A percentile compares a stretch with the other conserved stretches of the same genome.
phyloP scores from a whole-genome alignment of 2,329 filamentous ascomycete species.

The Fusarium sp. region DNA sequence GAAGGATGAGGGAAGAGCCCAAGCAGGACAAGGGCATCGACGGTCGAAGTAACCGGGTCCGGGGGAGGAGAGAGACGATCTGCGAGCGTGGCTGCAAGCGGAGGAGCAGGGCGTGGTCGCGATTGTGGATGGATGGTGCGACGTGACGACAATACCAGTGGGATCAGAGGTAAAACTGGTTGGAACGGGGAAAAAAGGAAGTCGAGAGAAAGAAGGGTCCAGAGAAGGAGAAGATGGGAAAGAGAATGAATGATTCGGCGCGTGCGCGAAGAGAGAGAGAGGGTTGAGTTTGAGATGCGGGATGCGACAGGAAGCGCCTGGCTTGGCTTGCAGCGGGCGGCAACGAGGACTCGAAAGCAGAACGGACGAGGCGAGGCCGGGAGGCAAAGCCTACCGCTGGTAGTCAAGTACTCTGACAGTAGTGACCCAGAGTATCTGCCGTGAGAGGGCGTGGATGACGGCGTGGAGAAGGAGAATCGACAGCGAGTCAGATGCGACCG shows the following conservation, averaged over 20 bases:
- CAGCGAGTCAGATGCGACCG: slow-evolving; percentile 37
- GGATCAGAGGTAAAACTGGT: neutral
- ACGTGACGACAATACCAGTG: slow-evolving; percentile 19
- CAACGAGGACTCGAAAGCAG: slow-evolving; percentile 16
- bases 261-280: slow-evolving; percentile 3
- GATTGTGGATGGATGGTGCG: slow-evolving; percentile 34
- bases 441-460: slow-evolving; percentile 18
- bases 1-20: slow-evolving; percentile 38
- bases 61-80: slow-evolving; percentile 39
- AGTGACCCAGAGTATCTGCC: slow-evolving; percentile 21
- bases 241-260: slow-evolving; percentile 1
- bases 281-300: neutral
- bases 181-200: slow-evolving; percentile 2
- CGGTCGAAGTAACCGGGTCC: slow-evolving; percentile 39
- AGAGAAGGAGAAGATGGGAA: neutral
- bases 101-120: slow-evolving; percentile 26
- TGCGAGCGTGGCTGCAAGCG: slow-evolving; percentile 43
- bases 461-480: slow-evolving; percentile 34
- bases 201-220: neutral
- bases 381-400: slow-evolving; percentile 36
- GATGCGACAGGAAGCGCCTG: slow-evolving; percentile 1
- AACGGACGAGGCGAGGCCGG: slow-evolving; percentile 24
- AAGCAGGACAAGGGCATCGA: slow-evolving; percentile 36
- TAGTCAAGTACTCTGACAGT: slow-evolving; percentile 26
- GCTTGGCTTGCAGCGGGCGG: slow-evolving; percentile 11